Conservation (phyloP, 148 eudicot species). For the Rhododendron ferrugineum region DNA sequence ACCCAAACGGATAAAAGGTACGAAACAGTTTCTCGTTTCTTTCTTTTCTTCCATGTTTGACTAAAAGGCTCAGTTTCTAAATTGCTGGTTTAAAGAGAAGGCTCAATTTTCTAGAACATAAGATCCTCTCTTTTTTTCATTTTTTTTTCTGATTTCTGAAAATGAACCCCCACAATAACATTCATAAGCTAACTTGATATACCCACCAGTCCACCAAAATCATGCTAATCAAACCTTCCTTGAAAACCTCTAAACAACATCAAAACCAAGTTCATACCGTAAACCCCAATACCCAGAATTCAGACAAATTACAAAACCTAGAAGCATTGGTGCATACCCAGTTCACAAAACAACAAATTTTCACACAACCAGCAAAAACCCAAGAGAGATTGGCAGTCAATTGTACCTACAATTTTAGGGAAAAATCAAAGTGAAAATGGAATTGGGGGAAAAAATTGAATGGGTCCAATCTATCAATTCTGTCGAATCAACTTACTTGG, state of each 20-base stretch:
- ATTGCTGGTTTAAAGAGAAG: not conserved
- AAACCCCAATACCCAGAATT: slow-evolving; percentile 6
- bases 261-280: not conserved
- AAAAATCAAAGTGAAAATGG: no score
- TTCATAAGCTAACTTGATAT: not conserved
- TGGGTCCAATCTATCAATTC: no score
- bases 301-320: not conserved
- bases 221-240: slow-evolving; percentile 2
- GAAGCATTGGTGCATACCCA: not conserved
- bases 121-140: not conserved
- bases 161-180: not conserved
- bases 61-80: not conserved
- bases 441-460: no score
- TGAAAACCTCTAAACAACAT: not conserved
- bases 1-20: not conserved
- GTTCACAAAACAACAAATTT: not conserved
- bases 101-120: not conserved
- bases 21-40: not conserved
- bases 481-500: no score
- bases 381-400: not conserved
- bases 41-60: not conserved
- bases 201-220: not conserved
- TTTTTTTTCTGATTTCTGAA: not conserved
- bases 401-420: no score
- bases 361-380: not conserved